A percentile compares a stretch with the other conserved stretches of the same genome.
phyloP scores from a whole-genome alignment of 768 basidiomycete species.

The Phylloporus sp. region DNA sequence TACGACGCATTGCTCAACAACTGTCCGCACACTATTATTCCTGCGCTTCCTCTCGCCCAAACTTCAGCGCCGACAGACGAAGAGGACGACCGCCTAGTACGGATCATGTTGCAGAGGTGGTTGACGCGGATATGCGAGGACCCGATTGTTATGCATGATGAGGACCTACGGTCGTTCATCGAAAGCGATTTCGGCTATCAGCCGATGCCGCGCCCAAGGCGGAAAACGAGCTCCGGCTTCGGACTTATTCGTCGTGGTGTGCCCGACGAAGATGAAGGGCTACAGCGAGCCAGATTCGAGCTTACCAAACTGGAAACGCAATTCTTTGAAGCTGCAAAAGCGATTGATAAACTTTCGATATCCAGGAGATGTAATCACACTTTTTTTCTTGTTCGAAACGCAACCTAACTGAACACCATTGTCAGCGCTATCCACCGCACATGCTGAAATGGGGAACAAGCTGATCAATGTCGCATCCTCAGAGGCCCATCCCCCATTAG shows the following conservation, averaged over 20 bases:
- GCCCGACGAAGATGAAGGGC: constrained; percentile 91
- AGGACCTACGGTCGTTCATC: constrained; percentile 91
- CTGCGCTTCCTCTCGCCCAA: constrained; percentile 92
- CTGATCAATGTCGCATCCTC: constrained; percentile 84
- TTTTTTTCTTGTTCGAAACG: not conserved
- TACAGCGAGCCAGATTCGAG: constrained; percentile 86
- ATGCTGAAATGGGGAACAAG: constrained; percentile 92
- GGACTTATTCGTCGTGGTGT: constrained; percentile 72
- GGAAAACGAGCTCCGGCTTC: constrained; percentile 71
- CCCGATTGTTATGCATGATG: constrained; percentile 79
- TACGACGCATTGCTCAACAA: constrained; percentile 84
- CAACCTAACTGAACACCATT: constrained; percentile 2
- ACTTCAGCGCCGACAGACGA: constrained; percentile 97
- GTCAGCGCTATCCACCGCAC: constrained; percentile 68
- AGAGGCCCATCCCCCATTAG: constrained; percentile 81
- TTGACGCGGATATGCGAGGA: constrained; percentile 90
- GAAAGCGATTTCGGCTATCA: constrained; percentile 98
- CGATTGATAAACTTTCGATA: constrained; percentile 80
- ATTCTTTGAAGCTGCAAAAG: constrained; percentile 89
- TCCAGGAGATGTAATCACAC: constrained; percentile 63
- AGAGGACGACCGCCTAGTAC: constrained; percentile 94
- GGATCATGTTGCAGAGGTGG: constrained; percentile 94
- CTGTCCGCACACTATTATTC: constrained; percentile 94
- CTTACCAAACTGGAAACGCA: constrained; percentile 87
- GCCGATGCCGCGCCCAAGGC: constrained; percentile 69